Base-by-base conservation (phyloP, 108 stramenopile species). In the Pseudonitzschia multiseries region DNA sequence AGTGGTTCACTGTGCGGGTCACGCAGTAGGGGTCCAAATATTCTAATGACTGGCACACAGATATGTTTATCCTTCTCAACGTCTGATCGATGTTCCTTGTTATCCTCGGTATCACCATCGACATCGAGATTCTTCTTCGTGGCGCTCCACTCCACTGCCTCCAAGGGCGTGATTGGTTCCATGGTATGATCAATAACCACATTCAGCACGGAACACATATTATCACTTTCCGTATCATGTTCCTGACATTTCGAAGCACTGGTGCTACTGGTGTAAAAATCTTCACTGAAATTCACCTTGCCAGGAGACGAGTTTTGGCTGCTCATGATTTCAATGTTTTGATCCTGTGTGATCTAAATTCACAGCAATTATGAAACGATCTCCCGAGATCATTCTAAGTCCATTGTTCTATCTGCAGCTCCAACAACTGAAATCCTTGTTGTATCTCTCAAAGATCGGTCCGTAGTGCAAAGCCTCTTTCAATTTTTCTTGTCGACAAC, bases 131-230 rank as follows among this genome's bases (percentile, higher is more conserved):
- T 12, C 17, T 52, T 44, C 32, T 72, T 63, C 31, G 42, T 61
- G 40, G 18, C 29, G 52, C 64, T 61, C 64, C 80, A 89, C 65
- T 94, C 90, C 40, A 73, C 64, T 14, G 81, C 79, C 57, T 92
- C 90, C 82, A 94, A 65, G 2, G 90, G 85, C 57, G 86, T 84
- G 13, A 89, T 86, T 24, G 73, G 65, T 68, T 84, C 70, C 93
- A 94, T 94, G 31, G 85, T 79, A 64, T 86, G 83, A 78, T 94
- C 91, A 41, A 94, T 86, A 26, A 90, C 90, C 1, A 90, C 83
- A 77, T 90, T 92, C 9, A 94, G 78, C 27, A 94, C 85, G 0
- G 90, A 56, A 24, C 54, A 56, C 54, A 56, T 56, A 24, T 24
- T 56, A 3, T 56, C 20, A 22, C 4, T 12, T 56, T 24, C 6